phyloP scores from a whole-genome alignment of 2,329 filamentous ascomycete species.

The Lasiodiplodia sp. region DNA sequence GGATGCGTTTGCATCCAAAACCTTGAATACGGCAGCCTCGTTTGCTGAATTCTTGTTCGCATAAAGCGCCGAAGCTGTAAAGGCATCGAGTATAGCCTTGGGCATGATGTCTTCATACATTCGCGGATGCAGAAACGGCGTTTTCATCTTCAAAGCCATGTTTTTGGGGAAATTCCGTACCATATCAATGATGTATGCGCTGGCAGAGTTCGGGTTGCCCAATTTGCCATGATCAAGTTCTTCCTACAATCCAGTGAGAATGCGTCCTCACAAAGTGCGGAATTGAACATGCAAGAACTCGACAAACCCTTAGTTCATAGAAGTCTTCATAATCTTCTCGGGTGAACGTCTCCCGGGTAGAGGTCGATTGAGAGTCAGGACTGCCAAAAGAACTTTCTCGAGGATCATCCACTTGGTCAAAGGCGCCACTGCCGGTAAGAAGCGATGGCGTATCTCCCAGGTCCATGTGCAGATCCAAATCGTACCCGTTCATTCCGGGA shows the following conservation, averaged over 20 bases:
- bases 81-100: not conserved
- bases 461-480: not conserved
- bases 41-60: not conserved
- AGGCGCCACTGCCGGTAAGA: not conserved
- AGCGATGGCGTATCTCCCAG: not conserved
- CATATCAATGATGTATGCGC: not conserved
- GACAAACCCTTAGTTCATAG: not conserved
- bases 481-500: not conserved
- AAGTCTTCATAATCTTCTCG: not conserved
- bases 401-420: not conserved
- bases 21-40: not conserved
- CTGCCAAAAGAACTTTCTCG: too few species aligned
- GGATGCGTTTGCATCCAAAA: not conserved
- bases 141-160: slow-evolving; percentile 3
- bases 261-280: not conserved
- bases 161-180: not conserved
- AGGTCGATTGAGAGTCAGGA: not conserved
- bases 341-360: not conserved
- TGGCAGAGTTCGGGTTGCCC: not conserved
- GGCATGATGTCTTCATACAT: not conserved
- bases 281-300: not conserved
- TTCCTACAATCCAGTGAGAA: not conserved
- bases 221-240: slow-evolving; percentile 3
- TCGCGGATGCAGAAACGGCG: not conserved
- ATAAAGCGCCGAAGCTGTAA: not conserved